These are phyloP conservation scores for Aspergillus neoniger DNA, from an alignment of 2,329 filamentous ascomycete genomes.

Conservation along the genomic window DNA sequence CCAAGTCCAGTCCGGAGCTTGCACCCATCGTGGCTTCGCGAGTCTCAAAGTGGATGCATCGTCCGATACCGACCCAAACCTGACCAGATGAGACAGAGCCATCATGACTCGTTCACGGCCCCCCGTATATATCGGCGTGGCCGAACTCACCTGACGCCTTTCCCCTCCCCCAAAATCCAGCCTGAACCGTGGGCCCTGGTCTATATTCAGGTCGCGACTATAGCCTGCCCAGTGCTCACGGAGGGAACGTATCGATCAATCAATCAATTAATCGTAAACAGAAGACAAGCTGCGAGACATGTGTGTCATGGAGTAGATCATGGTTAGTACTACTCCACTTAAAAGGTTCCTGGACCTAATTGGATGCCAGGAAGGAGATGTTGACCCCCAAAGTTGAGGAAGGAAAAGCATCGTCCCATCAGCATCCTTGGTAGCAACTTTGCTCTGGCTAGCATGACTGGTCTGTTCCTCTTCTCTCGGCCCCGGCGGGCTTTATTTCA, in stretches of 20 bases:
- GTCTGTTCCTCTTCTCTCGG: background rate
- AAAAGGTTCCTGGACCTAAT: background rate
- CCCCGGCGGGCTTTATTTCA: background rate
- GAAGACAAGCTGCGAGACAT: background rate
- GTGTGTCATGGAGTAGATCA: background rate
- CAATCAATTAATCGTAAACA: background rate
- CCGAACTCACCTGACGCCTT: background rate
- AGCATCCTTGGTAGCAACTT: background rate
- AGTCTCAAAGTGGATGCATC: background rate
- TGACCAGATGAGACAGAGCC: background rate
- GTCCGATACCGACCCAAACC: background rate
- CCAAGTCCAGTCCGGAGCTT: background rate
- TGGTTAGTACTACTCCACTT: background rate
- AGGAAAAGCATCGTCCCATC: background rate
- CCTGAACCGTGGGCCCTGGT: background rate
- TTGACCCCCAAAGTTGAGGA: background rate
- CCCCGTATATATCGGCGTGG: conserved; percentile 3
- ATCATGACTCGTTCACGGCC: background rate
- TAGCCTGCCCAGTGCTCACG: background rate
- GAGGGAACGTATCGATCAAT: background rate
- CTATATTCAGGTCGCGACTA: conserved; percentile 1
- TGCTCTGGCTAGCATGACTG: background rate
- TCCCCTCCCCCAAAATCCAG: background rate
- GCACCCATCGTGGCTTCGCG: background rate
- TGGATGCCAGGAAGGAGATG: background rate